Evolutionary conservation across 352 stramenopile species (phyloP), one percentile per base, ranked within the genome.

Genomic region (Pythium grandisporangium): DNA sequence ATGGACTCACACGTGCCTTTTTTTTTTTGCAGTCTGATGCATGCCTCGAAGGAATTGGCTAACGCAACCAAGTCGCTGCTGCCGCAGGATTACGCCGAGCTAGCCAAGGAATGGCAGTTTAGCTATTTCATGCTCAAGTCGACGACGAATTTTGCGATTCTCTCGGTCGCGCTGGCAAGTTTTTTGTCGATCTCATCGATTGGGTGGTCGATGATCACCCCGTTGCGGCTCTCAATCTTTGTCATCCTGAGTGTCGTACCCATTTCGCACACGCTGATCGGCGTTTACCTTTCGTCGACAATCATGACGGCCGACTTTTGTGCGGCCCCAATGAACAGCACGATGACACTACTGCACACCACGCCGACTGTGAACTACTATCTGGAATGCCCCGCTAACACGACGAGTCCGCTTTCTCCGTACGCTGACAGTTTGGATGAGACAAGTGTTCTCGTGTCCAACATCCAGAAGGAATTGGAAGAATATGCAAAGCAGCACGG

Each of bases 221-320:
- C 78, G 12, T 51, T 91, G 32, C 63, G 78, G 8, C 43, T 91
- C 37, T 70, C 78, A n/a, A 81, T 91, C 49, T 57, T 91, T 4
- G 47, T 91, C 7, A 72, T 87, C 22, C 34, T 91, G 34, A 86
- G 71, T 27, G 63, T 88, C 30, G 66, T 91, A 30, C 78, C 78
- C 2, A 75, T 87, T 23, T 88, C 78, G 2, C 75, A 91, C 61
- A 84, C 74, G 20, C 51, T 91, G 5, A 78, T 88, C 38, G 78
- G 78, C 14, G 69, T 80, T 8, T 91, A 88, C 41, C 39, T 91
- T 33, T 78, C 74, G 47, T 80, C 74, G 30, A 84, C 74, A 25
- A 82, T 91, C 49, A 67, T 88, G 64, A 84, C 75, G 26, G 70
- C 78, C 16, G 78, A 91, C 51, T 88, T 88, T 35, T 91, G 78